Evolutionary conservation across 2,329 filamentous ascomycete species (phyloP).

Genomic region (Penicillium olsonii): DNA sequence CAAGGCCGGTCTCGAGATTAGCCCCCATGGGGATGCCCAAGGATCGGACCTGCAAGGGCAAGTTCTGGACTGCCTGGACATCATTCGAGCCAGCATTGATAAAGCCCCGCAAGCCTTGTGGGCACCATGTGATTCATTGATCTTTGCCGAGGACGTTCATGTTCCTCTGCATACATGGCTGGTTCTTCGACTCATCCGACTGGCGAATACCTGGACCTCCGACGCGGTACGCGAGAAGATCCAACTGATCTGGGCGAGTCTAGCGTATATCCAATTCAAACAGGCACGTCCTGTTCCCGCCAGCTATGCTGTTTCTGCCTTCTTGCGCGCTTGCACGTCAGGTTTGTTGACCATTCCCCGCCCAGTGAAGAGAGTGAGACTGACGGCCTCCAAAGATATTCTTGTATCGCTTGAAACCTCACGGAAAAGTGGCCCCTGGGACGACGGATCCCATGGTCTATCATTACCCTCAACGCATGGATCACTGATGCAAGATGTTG

Average conservation of each 20-base stretch:
- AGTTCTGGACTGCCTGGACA: conserved; percentile 69
- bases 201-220: conserved; percentile 47
- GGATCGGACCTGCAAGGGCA: conserved; percentile 43
- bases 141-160: conserved; percentile 50
- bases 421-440: conserved; percentile 15
- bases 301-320: conserved; percentile 31
- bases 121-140: conserved; percentile 64
- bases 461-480: conserved; percentile 29
- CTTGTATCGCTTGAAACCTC: conserved; percentile 43
- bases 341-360: conserved; percentile 34
- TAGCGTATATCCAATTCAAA: conserved; percentile 36
- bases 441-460: conserved; percentile 13
- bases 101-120: conserved; percentile 69
- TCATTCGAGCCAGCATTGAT: conserved; percentile 72
- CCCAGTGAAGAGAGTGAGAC: conserved; percentile 2
- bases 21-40: conserved; percentile 63
- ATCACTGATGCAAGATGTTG: conserved; percentile 31
- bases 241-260: conserved; percentile 37
- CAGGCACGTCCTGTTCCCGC: conserved; percentile 31
- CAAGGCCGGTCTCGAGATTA: conserved; percentile 70
- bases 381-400: conserved; percentile 44
- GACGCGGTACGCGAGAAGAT: conserved; percentile 43
- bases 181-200: conserved; percentile 52
- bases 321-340: conserved; percentile 37
- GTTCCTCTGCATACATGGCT: conserved; percentile 58